Base-by-base conservation (phyloP, 2,329 filamentous ascomycete genomes). In the Xylaria sp. region DNA sequence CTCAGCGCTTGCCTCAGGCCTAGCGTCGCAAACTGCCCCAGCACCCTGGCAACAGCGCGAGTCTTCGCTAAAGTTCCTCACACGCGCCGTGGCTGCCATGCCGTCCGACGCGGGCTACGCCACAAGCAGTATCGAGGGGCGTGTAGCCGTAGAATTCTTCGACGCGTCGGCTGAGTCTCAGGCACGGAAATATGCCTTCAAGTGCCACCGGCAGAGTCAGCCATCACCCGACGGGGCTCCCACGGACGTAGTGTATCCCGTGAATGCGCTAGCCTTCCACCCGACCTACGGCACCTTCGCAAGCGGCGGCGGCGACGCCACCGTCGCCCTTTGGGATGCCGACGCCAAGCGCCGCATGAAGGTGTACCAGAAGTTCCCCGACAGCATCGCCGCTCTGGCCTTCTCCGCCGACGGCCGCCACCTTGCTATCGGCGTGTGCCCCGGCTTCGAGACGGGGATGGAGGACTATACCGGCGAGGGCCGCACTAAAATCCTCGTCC, bases 81-180 rank as follows among this genome's bases (percentile, higher is more conserved):
- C 95, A 1, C 89, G 96, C 68, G 93, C 93, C 19, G 92, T 98
- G 0, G 90, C 94, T 17, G 97, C 95, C 80, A 98, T 99, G 96
- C 95, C 96, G 14, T 94, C 96, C 75, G 96, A 98, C 73, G 92
- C 92, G 11, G 96, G 96, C 4, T 99, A 98, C 79, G 94, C 95
- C 9, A 95, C 92, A 1, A 93, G 89, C 67, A 94, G 91, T 75
- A 99, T 99, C 75, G 96, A 99, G 79, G 96, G 96, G 4, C 90
- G 96, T 74, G 94, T 99, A 1, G 95, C 94, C 0, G 96, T 99
- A 0, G 96, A 99, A 80, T 98, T 94, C 93, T 98, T 99, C 79
- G 96, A 98, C 78, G 93, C 96, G 17, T 93, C 90, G 4, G 85
- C 89, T 50, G 92, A 95, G 79, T 94, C 92, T 3, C 94, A 98